Conservation (phyloP, 169 alveolate species). For the Cryptosporidium parvum region DNA sequence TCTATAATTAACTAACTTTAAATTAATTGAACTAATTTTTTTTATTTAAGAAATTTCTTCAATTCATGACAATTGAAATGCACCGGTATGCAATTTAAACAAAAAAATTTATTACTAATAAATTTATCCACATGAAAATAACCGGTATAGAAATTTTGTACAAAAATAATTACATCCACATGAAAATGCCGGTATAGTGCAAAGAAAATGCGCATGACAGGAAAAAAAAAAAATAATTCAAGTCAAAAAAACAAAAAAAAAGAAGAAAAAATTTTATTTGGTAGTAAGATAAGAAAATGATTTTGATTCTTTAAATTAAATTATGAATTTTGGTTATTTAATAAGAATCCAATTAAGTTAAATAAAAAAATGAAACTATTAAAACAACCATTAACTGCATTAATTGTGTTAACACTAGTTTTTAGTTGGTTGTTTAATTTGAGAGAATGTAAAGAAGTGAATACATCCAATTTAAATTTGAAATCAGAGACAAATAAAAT, state of each 20-base stretch:
- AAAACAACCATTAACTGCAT: background rate
- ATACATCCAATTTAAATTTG: background rate
- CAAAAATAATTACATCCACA: conserved; percentile 14
- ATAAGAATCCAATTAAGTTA: background rate
- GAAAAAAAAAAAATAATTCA: background rate
- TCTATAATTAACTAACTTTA: background rate
- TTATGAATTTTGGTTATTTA: background rate
- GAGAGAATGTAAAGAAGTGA: background rate
- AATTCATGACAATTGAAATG: background rate
- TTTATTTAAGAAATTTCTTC: background rate
- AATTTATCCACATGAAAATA: background rate
- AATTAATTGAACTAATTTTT: background rate
- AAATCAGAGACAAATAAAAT: background rate
- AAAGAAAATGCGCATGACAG: background rate
- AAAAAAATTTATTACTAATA: background rate
- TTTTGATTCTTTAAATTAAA: background rate
- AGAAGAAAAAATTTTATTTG: background rate
- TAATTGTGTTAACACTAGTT: background rate
- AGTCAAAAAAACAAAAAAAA: background rate
- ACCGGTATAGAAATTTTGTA: conserved; percentile 3
- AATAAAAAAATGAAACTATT: background rate
- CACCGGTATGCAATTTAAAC: conserved; percentile 1
- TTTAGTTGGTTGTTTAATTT: background rate
- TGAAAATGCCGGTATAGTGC: conserved; percentile 27
- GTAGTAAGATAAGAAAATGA: background rate